These are phyloP conservation scores for Kwoniella shivajii DNA, from an alignment of 1,284 basidiomycete species.

Conservation along the genomic window DNA sequence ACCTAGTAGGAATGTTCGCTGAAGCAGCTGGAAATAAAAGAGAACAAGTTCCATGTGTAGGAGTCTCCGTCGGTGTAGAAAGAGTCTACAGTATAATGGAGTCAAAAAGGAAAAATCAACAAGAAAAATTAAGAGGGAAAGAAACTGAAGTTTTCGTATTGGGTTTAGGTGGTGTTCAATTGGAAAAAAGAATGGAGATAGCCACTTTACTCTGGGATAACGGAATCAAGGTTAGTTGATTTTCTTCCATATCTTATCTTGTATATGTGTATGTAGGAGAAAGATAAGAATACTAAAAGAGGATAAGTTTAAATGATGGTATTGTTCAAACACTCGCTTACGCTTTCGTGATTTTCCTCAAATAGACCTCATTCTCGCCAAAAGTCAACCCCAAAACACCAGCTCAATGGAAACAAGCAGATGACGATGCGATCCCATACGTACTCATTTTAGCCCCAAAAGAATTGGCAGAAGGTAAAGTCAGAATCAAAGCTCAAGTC, in stretches of 20 bases:
- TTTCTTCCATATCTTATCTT: too few relatives aligned
- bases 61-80: constrained; percentile 91
- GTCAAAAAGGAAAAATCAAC: constrained; percentile 76
- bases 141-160: constrained; percentile 95
- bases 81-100: constrained; percentile 93
- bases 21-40: constrained; percentile 67
- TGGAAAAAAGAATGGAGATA: constrained; percentile 82
- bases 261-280: too few relatives aligned
- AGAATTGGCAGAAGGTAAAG: constrained; percentile 79
- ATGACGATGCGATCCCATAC: constrained; percentile 87
- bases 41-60: constrained; percentile 80
- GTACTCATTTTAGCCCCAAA: constrained; percentile 86
- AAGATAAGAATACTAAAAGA: neutral
- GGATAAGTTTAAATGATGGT: neutral
- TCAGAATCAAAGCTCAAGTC: constrained; percentile 89
- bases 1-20: constrained; percentile 92
- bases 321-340: constrained; percentile 12
- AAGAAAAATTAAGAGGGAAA: constrained; percentile 68
- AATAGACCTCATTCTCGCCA: constrained; percentile 93
- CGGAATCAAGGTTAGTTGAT: constrained; percentile 76
- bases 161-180: constrained; percentile 77
- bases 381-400: constrained; percentile 87
- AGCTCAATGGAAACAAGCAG: constrained; percentile 87
- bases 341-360: neutral
- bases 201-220: constrained; percentile 80